Evolutionary conservation across 805 yeast genomes (phyloP), one percentile per base, ranked within the genome.

Genomic region (Schwanniomyces sp.): DNA sequence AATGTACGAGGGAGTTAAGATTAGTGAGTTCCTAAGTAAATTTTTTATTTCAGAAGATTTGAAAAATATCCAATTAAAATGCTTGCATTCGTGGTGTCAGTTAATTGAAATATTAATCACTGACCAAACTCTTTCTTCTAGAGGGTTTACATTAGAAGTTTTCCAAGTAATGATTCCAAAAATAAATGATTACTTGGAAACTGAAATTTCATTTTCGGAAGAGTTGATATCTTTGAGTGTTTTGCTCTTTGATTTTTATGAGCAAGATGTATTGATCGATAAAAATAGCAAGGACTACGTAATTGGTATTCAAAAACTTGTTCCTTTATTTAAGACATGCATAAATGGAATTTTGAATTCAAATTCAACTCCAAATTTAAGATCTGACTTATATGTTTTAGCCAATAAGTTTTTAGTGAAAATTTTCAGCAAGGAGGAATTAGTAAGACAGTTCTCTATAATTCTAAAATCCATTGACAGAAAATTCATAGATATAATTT

Each of bases 81-180:
- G 85, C 48, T 67, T 92, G 26, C 89, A 85, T 58, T 80, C 95
- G 0, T 92, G 98, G 98, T 84, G 85, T 18, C 85, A 84, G 54
- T 64, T 91, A 43, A 83, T 89, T 21, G 89, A 90, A 51, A 81
- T 90, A 3, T 66, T 89, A 40, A 82, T 88, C 4, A 74, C 82
- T 4, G 91, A 85, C 62, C 64, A 82, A 46, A 64, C 71, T 6
- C 58, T 74, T 0, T 57, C 66, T 7, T 64, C 67, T n/a, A 72
- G 85, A 41, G 77, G 80, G 34, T 86, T 92, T 57, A 82, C 90
- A 45, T 66, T 89, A 16, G 95, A 87, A 54, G 80, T 88, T 2
- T 82, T 91, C 52, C 95, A 89, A 55, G 73, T 80, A 3, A 74
- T 89, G 21, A 75, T 89, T 17, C 96, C 96, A 2, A 86, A 82